A percentile compares a stretch with the other conserved stretches of the same genome.
Evolutionary conservation across 805 yeast genomes (phyloP).

Genomic region (Metschnikowia reukaufii): DNA sequence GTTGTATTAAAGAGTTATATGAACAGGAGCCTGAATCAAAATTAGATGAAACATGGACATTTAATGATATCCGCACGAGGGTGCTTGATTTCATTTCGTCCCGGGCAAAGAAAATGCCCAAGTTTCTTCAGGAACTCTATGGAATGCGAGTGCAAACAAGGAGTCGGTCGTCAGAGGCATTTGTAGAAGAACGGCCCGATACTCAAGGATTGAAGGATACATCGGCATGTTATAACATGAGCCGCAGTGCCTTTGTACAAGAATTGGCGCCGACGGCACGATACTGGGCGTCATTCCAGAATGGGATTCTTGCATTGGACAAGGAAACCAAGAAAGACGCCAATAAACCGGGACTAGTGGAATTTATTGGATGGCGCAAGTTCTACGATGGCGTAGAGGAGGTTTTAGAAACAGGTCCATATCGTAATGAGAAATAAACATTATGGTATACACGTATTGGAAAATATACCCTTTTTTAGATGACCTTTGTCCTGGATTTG

Average conservation of each 20-base stretch:
- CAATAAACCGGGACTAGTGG: constrained; percentile 25
- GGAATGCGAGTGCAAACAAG: constrained; percentile 22
- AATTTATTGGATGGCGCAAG: constrained; percentile 35
- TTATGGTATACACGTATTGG: not conserved
- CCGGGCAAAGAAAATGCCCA: constrained; percentile 35
- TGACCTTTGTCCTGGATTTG: constrained; percentile 51
- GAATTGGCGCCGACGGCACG: constrained; percentile 37
- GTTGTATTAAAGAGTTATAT: constrained; percentile 11
- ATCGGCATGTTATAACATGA: constrained; percentile 29
- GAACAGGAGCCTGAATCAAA: not conserved
- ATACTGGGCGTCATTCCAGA: constrained; percentile 37
- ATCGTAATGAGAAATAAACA: not conserved
- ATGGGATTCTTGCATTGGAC: constrained; percentile 25
- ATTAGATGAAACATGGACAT: not conserved
- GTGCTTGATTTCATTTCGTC: constrained; percentile 31
- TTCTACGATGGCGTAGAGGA: constrained; percentile 26
- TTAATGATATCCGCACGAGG: constrained; percentile 13
- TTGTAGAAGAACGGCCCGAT: constrained; percentile 15
- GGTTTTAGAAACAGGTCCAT: constrained; percentile 16
- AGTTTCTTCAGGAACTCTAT: constrained; percentile 27
- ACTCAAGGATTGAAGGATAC: constrained; percentile 34
- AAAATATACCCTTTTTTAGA: constrained; percentile 24
- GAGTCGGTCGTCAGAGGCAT: constrained; percentile 14
- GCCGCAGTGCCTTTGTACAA: constrained; percentile 25
- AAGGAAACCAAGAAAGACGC: constrained; percentile 9